Percentiles rank a stretch among this genome's conserved stretches.
These are phyloP conservation scores for Camellia japonica DNA, from an alignment of 148 eudicot genomes.

Conservation along the genomic window DNA sequence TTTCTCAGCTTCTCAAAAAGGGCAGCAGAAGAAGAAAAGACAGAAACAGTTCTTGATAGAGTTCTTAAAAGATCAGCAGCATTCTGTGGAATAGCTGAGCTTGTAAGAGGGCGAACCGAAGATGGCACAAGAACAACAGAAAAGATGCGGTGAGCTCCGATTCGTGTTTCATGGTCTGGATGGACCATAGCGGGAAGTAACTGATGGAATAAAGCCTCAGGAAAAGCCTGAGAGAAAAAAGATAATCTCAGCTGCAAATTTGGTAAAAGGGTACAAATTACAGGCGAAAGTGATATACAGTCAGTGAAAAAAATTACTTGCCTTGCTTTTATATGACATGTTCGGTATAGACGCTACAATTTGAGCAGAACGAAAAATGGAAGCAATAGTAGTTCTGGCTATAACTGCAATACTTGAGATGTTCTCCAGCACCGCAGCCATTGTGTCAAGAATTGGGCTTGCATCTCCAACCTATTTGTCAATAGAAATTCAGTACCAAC, in stretches of 20 bases:
- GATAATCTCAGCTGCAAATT: conserved; percentile 6
- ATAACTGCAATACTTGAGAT: conserved; percentile 63
- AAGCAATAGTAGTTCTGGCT: conserved; percentile 77
- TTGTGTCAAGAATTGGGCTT: conserved; percentile 82
- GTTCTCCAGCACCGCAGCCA: conserved; percentile 93
- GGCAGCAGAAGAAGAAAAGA: conserved; percentile 97
- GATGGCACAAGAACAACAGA: conserved; percentile 97
- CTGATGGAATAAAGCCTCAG: conserved; percentile 92
- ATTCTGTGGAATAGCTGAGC: conserved; percentile 32
- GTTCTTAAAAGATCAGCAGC: conserved; percentile 58
- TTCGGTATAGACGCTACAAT: conserved; percentile 85
- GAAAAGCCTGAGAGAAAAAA: conserved; percentile 67
- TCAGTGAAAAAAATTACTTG: conserved; percentile 21
- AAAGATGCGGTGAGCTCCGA: conserved; percentile 85
- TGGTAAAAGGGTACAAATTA: not conserved
- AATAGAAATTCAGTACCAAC: not conserved
- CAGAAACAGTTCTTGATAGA: conserved; percentile 91
- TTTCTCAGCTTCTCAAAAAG: conserved; percentile 76
- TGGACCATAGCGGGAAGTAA: conserved; percentile 94
- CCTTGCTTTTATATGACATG: conserved; percentile 75
- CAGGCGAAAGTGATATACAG: not conserved
- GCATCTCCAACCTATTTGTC: conserved; percentile 93
- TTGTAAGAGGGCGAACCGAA: conserved; percentile 69
- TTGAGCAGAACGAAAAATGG: conserved; percentile 93
- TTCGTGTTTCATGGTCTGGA: conserved; percentile 84